Evolutionary conservation across 2,329 filamentous ascomycete genomes (phyloP).

Genomic region (Domatiomyces catenatus): DNA sequence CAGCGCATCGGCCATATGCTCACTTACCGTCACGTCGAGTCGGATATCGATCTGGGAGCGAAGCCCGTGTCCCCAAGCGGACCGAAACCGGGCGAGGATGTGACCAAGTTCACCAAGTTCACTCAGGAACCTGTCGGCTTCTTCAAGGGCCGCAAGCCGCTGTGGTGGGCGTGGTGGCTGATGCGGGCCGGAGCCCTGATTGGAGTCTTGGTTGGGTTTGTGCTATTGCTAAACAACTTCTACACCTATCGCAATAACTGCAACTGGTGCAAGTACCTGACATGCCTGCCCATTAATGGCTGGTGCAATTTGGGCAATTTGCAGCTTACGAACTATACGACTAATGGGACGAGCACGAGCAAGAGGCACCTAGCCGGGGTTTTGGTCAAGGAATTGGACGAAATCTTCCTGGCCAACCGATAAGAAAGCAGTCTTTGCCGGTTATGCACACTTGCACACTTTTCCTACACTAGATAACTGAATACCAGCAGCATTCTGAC

Average conservation of each 20-base stretch:
- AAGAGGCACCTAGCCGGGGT: background rate
- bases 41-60: slow-evolving; percentile 8
- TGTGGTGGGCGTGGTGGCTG: slow-evolving; percentile 98
- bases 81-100: slow-evolving; percentile 37
- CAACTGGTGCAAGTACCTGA: slow-evolving; percentile 87
- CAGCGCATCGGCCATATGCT: slow-evolving; percentile 45
- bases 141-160: slow-evolving; percentile 78
- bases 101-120: slow-evolving; percentile 30
- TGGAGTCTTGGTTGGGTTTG: slow-evolving; percentile 68
- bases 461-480: no score
- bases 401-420: background rate
- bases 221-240: slow-evolving; percentile 79
- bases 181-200: slow-evolving; percentile 64
- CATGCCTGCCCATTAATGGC: slow-evolving; percentile 50
- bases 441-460: no score
- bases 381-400: background rate
- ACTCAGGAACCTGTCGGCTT: slow-evolving; percentile 47
- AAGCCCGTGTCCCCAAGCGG: slow-evolving; percentile 6
- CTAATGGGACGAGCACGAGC: slow-evolving; percentile 1
- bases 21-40: slow-evolving; percentile 13
- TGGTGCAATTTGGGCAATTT: slow-evolving; percentile 29
- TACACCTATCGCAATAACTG: slow-evolving; percentile 65
- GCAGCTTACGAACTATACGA: slow-evolving; percentile 16
- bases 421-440: no score
- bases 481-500: no score